Conservation (phyloP, 441 rosid genomes). For the Metrosideros polymorpha region DNA sequence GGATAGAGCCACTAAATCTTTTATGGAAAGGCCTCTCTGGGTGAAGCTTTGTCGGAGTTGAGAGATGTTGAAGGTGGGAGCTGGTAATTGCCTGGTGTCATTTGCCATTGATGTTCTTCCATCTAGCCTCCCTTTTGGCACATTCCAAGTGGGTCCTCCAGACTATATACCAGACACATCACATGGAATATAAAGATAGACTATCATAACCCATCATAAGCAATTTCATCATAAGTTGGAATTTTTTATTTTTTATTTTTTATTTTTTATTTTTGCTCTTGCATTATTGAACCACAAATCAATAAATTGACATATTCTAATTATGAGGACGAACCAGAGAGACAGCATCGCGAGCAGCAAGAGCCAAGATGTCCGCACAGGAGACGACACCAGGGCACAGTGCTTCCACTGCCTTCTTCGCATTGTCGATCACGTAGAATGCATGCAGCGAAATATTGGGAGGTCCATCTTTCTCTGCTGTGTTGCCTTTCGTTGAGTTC, state of each 20-base stretch:
- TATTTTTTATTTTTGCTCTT: not conserved
- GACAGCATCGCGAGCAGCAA: conserved; percentile 54
- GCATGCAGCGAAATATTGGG: conserved; percentile 55
- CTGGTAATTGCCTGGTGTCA: conserved; percentile 43
- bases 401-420: conserved; percentile 42
- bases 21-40: conserved; percentile 39
- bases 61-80: conserved; percentile 42
- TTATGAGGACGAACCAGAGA: conserved; percentile 19
- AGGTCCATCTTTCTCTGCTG: conserved; percentile 56
- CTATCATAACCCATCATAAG: not conserved
- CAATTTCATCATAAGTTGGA: not conserved
- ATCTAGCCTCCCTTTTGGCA: conserved; percentile 58
- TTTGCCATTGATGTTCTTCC: conserved; percentile 50
- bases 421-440: conserved; percentile 48
- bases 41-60: conserved; percentile 50
- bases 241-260: not conserved
- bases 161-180: conserved; percentile 17
- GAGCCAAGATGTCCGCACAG: conserved; percentile 61
- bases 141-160: conserved; percentile 58
- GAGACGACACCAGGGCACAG: conserved; percentile 54
- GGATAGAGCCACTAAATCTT: conserved; percentile 50
- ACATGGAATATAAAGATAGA: not conserved
- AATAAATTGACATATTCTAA: not conserved
- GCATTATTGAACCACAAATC: not conserved
- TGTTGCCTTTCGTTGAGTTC: conserved; percentile 31